Conservation (phyloP, 2,329 filamentous ascomycete species). For the Trichoderma brevicompactum region DNA sequence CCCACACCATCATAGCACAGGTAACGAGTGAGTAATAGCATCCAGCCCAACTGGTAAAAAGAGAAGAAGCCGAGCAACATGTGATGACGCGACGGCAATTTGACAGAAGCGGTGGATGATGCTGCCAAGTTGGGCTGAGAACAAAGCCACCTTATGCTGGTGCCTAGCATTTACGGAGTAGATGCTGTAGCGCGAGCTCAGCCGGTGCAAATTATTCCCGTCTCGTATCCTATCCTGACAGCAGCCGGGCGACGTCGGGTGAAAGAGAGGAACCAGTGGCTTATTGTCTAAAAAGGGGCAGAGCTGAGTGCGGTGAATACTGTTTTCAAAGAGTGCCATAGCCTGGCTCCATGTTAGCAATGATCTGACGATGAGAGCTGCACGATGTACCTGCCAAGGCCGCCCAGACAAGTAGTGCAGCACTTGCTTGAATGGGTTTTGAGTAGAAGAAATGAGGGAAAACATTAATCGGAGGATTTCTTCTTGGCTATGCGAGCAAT, state of each 20-base stretch:
- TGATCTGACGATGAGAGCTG: neutral
- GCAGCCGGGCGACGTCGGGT: neutral
- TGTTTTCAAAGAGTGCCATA: too few relatives aligned
- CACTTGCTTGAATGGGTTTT: neutral
- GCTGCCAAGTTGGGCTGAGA: neutral
- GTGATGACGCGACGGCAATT: slow-evolving; percentile 2
- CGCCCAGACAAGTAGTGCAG: too few relatives aligned
- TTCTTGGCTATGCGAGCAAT: slow-evolving; percentile 5
- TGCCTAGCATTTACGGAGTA: neutral
- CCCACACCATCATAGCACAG: neutral
- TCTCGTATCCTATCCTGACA: neutral
- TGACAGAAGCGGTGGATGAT: neutral
- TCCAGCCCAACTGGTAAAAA: neutral
- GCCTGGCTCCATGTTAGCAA: neutral
- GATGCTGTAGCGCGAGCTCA: neutral
- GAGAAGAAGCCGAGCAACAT: slow-evolving; percentile 19
- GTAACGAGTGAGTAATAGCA: slow-evolving; percentile 10
- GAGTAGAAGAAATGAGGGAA: neutral
- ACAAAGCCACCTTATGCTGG: neutral
- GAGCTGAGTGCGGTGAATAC: too few relatives aligned
- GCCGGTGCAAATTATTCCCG: neutral
- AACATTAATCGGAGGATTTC: neutral
- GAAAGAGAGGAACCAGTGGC: neutral
- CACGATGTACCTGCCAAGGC: neutral
- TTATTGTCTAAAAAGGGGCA: too few relatives aligned